Percentiles rank a stretch among this genome's conserved stretches.
These are phyloP conservation scores for Fistulina hepatica DNA, from an alignment of 1,284 basidiomycete genomes.

Conservation along the genomic window DNA sequence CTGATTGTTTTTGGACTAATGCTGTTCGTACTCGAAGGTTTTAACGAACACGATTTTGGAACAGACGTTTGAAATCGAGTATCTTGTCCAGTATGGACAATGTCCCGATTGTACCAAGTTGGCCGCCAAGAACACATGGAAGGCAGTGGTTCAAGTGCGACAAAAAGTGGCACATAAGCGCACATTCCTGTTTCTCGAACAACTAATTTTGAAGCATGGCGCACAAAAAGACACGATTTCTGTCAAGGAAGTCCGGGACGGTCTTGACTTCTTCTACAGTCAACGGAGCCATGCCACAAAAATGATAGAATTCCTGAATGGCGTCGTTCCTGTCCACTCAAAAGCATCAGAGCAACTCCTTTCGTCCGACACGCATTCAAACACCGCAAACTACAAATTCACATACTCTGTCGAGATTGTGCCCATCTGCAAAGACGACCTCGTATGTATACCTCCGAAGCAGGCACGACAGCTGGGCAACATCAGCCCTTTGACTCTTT, in stretches of 20 bases:
- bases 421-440: constrained; percentile 96
- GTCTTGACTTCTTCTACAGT: constrained; percentile 94
- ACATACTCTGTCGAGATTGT: constrained; percentile 97
- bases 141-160: constrained; percentile 91
- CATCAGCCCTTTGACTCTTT: constrained; percentile 81
- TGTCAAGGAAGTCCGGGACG: constrained; percentile 89
- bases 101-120: constrained; percentile 90
- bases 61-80: constrained; percentile 96
- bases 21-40: constrained; percentile 51
- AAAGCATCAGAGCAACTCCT: constrained; percentile 92
- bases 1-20: neutral
- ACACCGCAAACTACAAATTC: constrained; percentile 94
- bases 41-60: constrained; percentile 92
- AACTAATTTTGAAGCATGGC: constrained; percentile 93
- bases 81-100: constrained; percentile 91
- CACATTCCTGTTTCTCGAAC: constrained; percentile 96
- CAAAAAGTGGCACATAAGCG: constrained; percentile 98
- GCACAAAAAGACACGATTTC: constrained; percentile 95
- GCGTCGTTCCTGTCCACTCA: constrained; percentile 83
- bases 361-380: constrained; percentile 85
- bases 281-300: constrained; percentile 87
- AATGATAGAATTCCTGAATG: constrained; percentile 91
- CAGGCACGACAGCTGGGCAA: constrained; percentile 78
- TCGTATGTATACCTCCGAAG: constrained; percentile 81
- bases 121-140: constrained; percentile 99